Base-by-base conservation (phyloP, 192 early-diverging fungal genomes). In the Dimargaris xerosporica region DNA sequence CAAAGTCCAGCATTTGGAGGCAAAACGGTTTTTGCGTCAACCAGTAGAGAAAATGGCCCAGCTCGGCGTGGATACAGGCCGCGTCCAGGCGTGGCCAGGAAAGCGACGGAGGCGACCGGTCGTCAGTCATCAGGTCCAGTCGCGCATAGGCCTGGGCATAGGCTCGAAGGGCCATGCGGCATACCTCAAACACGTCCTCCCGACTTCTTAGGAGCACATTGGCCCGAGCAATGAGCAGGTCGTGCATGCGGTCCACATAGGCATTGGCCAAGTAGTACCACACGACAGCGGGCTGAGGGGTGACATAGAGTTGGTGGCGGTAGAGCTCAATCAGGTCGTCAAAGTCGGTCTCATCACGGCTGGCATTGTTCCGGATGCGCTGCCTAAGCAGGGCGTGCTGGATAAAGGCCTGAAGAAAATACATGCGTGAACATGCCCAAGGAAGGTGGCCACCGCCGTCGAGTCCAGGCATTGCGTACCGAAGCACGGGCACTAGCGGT, bases 1-100 rank as follows among this genome's bases (percentile, higher is more conserved):
- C 47, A 1, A 12, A 48, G 47, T 21, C 47, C 47, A 17, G 16
- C 19, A 48, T 17, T 48, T 48, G 19, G 12, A 23, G 47, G 34
- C 34, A 39, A 39, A 53, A 12, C 21, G 58, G 58, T 7, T 41
- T 16, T 17, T 43, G 31, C n/a, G 58, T 60, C 1, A 60, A 19
- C 4, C 31, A 60, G 23, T 44, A 60, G 13, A 60, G 43, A 60
- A 60, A 60, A 2, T 60, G 58, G 39, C 58, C 58, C 42, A 60
- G 5, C 26, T 60, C 58, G 43, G 34, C 42, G 5, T 12, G 21
- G n/a, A 60, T 19, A 21, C 34, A 30, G 34, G 58, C 19, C 12
- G n/a, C 19, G 5, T 60, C 5, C 39, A 60, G 21, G 4, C n/a
- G 41, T 19, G 58, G 39, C 28, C 25, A 21, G 39, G 5, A 41